Conservation (phyloP, 371 early-diverging fungal genomes). For the Mortierella sp. region DNA sequence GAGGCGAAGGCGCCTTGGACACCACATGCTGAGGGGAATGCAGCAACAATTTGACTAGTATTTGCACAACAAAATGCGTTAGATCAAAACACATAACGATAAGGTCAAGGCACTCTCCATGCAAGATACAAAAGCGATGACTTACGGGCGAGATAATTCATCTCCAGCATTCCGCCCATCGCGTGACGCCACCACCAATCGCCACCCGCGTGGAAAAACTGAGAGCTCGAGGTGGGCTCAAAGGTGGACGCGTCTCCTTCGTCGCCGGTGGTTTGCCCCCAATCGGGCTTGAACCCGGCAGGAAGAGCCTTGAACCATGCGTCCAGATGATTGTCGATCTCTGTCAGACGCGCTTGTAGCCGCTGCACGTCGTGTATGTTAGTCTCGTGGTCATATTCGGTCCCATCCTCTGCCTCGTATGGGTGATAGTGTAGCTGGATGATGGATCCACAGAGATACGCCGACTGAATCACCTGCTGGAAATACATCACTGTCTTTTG, state of each 20-base stretch:
- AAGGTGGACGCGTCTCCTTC: constrained; percentile 28
- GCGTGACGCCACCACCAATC: constrained; percentile 60
- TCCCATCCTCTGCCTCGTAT: constrained; percentile 57
- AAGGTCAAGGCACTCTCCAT: background rate
- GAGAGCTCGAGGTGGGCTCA: constrained; percentile 31
- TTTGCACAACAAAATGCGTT: background rate
- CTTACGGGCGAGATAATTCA: constrained; percentile 50
- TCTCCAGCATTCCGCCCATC: constrained; percentile 40
- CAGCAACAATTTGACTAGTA: constrained; percentile 46
- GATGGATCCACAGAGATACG: constrained; percentile 49
- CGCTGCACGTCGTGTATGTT: constrained; percentile 36
- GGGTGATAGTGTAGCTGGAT: constrained; percentile 58
- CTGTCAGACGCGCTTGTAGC: constrained; percentile 41
- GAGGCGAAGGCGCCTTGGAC: constrained; percentile 33
- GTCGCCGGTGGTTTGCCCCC: constrained; percentile 40
- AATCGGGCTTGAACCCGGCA: constrained; percentile 33
- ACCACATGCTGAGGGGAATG: constrained; percentile 57
- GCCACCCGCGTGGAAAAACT: constrained; percentile 53
- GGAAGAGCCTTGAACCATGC: constrained; percentile 44
- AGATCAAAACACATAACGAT: background rate
- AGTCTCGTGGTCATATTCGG: constrained; percentile 48
- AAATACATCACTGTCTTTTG: constrained; percentile 35
- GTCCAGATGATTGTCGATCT: constrained; percentile 51
- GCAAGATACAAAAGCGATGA: background rate
- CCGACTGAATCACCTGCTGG: constrained; percentile 38